These are phyloP conservation scores for Boletus barrowsii DNA, from an alignment of 768 basidiomycete genomes.

Conservation along the genomic window DNA sequence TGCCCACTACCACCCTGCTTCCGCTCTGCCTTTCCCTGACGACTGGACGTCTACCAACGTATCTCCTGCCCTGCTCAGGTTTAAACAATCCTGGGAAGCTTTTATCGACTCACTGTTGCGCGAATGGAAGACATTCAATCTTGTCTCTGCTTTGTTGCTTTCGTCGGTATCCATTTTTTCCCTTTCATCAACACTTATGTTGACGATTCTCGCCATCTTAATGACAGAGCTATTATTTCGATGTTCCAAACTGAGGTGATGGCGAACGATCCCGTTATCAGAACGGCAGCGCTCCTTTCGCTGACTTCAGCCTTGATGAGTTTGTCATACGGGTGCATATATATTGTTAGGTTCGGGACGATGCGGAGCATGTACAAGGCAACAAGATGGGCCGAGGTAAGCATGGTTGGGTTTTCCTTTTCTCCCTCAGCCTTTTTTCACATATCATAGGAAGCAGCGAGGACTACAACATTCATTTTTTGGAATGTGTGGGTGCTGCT, in stretches of 20 bases:
- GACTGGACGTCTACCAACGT: constrained; percentile 51
- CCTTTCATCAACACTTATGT: not conserved
- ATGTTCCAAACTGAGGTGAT: constrained; percentile 58
- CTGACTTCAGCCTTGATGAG: constrained; percentile 68
- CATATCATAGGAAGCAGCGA: constrained; percentile 51
- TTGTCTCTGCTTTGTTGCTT: constrained; percentile 63
- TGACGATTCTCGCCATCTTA: not conserved
- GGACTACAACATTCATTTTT: constrained; percentile 42
- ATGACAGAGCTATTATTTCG: constrained; percentile 59
- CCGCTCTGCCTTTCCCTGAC: constrained; percentile 46
- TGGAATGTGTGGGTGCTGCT: constrained; percentile 74
- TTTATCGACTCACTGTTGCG: constrained; percentile 68
- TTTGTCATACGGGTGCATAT: constrained; percentile 69
- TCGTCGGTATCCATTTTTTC: constrained; percentile 35
- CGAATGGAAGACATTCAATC: constrained; percentile 76
- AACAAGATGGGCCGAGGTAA: constrained; percentile 68
- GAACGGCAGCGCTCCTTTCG: constrained; percentile 61
- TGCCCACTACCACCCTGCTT: constrained; percentile 12
- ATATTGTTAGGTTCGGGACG: constrained; percentile 65
- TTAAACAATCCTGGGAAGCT: constrained; percentile 64
- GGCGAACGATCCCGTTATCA: constrained; percentile 56
- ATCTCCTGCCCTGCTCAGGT: constrained; percentile 61
- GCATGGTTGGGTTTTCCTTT: not conserved
- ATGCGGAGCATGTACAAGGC: constrained; percentile 75
- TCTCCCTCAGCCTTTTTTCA: not conserved